Evolutionary conservation across 148 eudicot species (phyloP), one percentile per base, ranked within the genome.

Genomic region (Spergularia bocconei): DNA sequence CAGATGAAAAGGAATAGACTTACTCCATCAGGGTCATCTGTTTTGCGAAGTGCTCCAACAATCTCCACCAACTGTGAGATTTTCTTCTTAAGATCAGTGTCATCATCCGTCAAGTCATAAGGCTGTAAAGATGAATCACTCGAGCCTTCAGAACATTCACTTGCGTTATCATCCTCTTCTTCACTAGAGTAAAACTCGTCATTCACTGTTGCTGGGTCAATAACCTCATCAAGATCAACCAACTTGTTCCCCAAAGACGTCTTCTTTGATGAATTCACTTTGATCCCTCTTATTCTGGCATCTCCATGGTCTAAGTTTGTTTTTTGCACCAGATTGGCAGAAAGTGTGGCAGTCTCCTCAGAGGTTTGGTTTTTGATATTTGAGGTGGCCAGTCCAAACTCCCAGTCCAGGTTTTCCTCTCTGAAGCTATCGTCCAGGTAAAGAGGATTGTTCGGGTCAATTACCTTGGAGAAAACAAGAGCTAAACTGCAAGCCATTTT

Each of bases 1-100:
- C 25, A 75, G 57, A 67, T 71, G 29, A 58, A 56, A 70, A 64
- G 56, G 13, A n/a, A 17, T 44, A 52, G 52, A 54, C 96, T 88
- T 90, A 92, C 98, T 75, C 92, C 93, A 77, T 92, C 93, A 55
- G 91, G 87, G 51, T 95, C 97, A 79, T 95, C 96, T 65, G 97
- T 74, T 80, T 95, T 95, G 73, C 96, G 85, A 17, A 95, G 88
- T 41, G 97, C 93, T 82, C 90, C 97, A 83, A 86, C 84, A 60
- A 90, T 91, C 82, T 95, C 98, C 74, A 89, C 89, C 86, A 95
- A 84, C 81, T 95, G 96, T 59, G 93, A 81, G 70, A 92, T 85
- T 38, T 86, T 92, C 38, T 79, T 87, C 79, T 84, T 89, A 79
- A 95, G 82, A 87, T 95, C 98, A 69, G 84, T 78, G 78, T 89